Evolutionary conservation across 139 green algal genomes (phyloP), one percentile per base, ranked within the genome.

Genomic region (Haematococcus lacustris): DNA sequence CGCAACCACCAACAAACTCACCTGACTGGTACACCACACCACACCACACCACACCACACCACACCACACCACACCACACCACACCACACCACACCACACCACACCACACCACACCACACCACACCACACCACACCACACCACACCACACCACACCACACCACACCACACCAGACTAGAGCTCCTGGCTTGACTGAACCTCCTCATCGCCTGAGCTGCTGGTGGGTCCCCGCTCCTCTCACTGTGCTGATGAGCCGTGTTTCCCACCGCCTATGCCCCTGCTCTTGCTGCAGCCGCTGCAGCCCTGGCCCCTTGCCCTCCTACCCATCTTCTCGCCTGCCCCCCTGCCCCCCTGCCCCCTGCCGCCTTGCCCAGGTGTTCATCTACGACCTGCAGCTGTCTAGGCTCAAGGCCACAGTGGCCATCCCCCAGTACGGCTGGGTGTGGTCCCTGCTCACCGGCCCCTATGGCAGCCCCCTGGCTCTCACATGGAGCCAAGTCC

Each of bases 401-500:
- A 72, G 32, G 23, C 32, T 6, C 30, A 63, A 37, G 53, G 4
- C 53, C 33, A 37, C 53, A 13, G 53, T n/a, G 17, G 53, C 53
- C 32, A n/a, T 28, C 17, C 33, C 3, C 26, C 2, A 47, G 34
- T 77, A 78, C 50, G 88, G 88, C 32, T 65, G 71, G 43, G 82
- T 88, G 3, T 94, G 89, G 79, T 77, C 85, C 0, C 64, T 96
- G 1, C 17, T 66, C 0, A 75, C 73, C 30, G 89, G 89, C 0
- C 88, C 89, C 2, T 93, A 94, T 66, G 88, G 89, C 32, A 66
- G 73, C 17, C 59, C 86, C 38, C 71, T 93, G 40, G 91, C 77
- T 4, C 76, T 97, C 32, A 70, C 60, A 3, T 95, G 89, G 89
- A 32, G 83, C 25, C 43, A 73, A 0, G 73, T 76, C 30, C 25